Percentiles rank a stretch among this genome's conserved stretches.
These are phyloP conservation scores for Mycena albidolilacea DNA, from an alignment of 768 basidiomycete species.

Conservation along the genomic window DNA sequence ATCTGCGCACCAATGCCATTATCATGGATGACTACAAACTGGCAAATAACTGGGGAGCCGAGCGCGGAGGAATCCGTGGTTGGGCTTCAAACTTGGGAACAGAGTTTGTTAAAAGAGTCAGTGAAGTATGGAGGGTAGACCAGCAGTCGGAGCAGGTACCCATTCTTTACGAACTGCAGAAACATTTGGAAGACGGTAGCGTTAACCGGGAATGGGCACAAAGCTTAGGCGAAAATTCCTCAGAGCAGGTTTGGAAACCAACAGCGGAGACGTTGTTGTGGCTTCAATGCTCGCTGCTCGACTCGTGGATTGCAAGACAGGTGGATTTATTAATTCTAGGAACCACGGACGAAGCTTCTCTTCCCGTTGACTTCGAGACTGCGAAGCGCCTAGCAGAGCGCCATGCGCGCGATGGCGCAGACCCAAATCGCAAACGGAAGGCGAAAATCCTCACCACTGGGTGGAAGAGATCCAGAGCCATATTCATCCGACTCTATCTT, in stretches of 20 bases:
- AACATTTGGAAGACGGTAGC: not conserved
- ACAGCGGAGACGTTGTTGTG: slow-evolving; percentile 35
- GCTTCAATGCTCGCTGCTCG: slow-evolving; percentile 42
- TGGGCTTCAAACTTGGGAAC: slow-evolving; percentile 33
- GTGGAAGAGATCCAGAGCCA: slow-evolving; percentile 26
- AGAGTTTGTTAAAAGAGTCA: slow-evolving; percentile 34
- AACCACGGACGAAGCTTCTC: slow-evolving; percentile 20
- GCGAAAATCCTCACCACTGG: too few species aligned
- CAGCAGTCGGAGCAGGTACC: slow-evolving; percentile 30
- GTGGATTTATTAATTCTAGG: slow-evolving; percentile 36
- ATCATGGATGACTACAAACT: slow-evolving; percentile 37
- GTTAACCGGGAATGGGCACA: slow-evolving; percentile 2
- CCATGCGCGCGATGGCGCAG: not conserved
- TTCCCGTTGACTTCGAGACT: slow-evolving; percentile 32
- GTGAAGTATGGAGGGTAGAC: slow-evolving; percentile 23
- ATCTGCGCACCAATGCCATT: not conserved
- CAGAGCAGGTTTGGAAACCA: slow-evolving; percentile 21
- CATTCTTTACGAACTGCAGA: slow-evolving; percentile 24
- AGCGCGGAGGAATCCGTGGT: slow-evolving; percentile 40
- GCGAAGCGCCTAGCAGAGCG: not conserved
- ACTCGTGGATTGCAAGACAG: slow-evolving; percentile 40
- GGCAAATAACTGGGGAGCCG: slow-evolving; percentile 40
- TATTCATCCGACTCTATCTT: slow-evolving; percentile 28
- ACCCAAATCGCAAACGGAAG: not conserved
- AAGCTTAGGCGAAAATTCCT: slow-evolving; percentile 18